Percentiles rank a stretch among this genome's conserved stretches.
These are phyloP conservation scores for Verticillium longisporum DNA, from an alignment of 2,329 filamentous ascomycete species.

Conservation along the genomic window DNA sequence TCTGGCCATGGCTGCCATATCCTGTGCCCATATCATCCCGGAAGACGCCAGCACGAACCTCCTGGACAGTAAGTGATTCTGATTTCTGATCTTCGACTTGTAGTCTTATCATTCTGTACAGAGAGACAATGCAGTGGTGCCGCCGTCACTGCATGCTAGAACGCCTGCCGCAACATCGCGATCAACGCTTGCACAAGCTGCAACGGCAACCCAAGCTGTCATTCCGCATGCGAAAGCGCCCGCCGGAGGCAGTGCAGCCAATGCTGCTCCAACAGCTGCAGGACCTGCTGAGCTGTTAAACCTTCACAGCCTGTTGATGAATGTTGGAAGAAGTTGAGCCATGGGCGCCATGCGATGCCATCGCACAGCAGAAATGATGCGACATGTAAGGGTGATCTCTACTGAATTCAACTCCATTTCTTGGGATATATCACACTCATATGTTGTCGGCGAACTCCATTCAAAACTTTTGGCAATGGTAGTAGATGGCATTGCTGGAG, in stretches of 20 bases:
- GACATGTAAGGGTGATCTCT: no score
- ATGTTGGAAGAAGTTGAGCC: no score
- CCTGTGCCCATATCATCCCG: neutral
- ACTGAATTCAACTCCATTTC: no score
- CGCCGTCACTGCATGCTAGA: neutral
- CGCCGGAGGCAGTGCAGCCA: neutral
- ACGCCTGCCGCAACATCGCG: neutral
- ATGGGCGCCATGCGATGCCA: no score
- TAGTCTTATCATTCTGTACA: neutral
- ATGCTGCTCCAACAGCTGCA: neutral
- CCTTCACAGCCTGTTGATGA: no score
- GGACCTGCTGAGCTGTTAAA: conserved; percentile 1
- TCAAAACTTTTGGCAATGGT: no score
- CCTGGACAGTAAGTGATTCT: neutral
- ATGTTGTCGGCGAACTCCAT: no score
- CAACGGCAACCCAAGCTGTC: neutral
- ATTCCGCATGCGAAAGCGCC: neutral
- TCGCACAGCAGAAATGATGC: no score
- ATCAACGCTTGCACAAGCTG: neutral
- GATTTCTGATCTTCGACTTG: neutral
- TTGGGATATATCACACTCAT: no score
- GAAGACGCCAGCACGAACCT: neutral
- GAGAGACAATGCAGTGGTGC: neutral
- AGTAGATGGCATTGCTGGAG: no score
- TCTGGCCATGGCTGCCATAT: neutral